These are phyloP conservation scores for Rhodotorula babjevae DNA, from an alignment of 768 basidiomycete genomes.

Conservation along the genomic window DNA sequence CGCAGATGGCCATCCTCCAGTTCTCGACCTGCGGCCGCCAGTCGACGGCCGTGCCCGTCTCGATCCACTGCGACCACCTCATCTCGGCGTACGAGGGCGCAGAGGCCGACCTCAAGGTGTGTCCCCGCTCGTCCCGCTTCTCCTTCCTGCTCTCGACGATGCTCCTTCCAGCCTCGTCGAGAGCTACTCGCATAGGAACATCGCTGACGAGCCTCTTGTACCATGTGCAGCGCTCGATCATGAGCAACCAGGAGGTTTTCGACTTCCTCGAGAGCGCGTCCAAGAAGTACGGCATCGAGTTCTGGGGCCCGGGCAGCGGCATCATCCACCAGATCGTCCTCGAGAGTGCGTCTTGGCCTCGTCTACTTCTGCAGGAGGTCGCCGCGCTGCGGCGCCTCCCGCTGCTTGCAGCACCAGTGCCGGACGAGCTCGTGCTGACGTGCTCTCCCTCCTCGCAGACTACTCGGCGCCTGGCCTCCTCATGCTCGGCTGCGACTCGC, in stretches of 20 bases:
- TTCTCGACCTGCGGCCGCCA: constrained; percentile 94
- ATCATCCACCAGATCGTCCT: constrained; percentile 94
- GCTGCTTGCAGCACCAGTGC: too few relatives aligned
- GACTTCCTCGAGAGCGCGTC: constrained; percentile 70
- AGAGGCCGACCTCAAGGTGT: constrained; percentile 72
- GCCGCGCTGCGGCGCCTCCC: neutral
- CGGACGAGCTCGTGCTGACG: too few relatives aligned
- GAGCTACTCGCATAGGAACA: too few relatives aligned
- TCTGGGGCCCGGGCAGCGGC: constrained; percentile 86
- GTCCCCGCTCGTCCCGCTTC: neutral
- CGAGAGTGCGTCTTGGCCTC: constrained; percentile 55
- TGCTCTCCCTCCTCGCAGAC: constrained; percentile 41
- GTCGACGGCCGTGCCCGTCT: constrained; percentile 65
- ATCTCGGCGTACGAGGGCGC: constrained; percentile 92
- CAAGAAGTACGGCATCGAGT: constrained; percentile 71
- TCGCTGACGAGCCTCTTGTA: too few relatives aligned
- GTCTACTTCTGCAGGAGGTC: neutral
- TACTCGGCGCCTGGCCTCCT: constrained; percentile 51
- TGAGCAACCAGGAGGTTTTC: constrained; percentile 90
- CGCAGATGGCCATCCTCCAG: constrained; percentile 66
- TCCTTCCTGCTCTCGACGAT: neutral
- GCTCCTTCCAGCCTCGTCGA: neutral
- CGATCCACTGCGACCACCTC: constrained; percentile 95
- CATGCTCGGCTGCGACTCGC: constrained; percentile 66
- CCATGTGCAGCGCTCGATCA: constrained; percentile 76